Percentiles rank a stretch among this genome's conserved stretches.
These are phyloP conservation scores for Wallacemonas sp. DNA, from an alignment of 208 protist species.

Conservation along the genomic window DNA sequence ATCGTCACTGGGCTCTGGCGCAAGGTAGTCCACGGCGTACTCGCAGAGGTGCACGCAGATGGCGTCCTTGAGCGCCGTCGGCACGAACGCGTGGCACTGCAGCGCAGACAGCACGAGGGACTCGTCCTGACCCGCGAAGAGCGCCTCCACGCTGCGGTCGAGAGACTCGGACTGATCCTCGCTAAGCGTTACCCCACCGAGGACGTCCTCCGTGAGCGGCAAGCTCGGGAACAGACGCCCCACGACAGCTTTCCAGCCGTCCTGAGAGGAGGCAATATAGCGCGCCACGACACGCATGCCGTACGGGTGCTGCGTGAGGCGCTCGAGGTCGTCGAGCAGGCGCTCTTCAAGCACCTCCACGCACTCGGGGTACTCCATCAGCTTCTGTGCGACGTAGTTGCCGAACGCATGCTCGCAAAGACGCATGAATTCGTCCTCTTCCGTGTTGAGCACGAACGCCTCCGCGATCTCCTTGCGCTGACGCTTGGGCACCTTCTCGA, in stretches of 20 bases:
- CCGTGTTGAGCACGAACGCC: slow-evolving; percentile 75
- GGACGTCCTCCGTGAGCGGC: slow-evolving; percentile 12
- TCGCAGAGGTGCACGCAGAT: slow-evolving; percentile 75
- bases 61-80: slow-evolving; percentile 67
- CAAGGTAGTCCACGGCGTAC: slow-evolving; percentile 66
- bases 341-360: slow-evolving; percentile 56
- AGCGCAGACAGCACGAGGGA: slow-evolving; percentile 74
- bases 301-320: slow-evolving; percentile 54
- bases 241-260: slow-evolving; percentile 44
- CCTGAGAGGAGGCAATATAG: slow-evolving; percentile 49
- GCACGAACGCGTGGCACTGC: slow-evolving; percentile 58
- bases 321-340: slow-evolving; percentile 41
- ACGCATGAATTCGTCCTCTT: slow-evolving; percentile 70
- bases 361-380: slow-evolving; percentile 73
- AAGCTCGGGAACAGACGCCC: slow-evolving; percentile 34
- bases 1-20: background rate
- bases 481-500: slow-evolving; percentile 67
- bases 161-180: slow-evolving; percentile 34
- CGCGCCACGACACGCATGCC: slow-evolving; percentile 81
- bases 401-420: slow-evolving; percentile 84
- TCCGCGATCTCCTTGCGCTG: slow-evolving; percentile 87
- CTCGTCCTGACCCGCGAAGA: slow-evolving; percentile 53
- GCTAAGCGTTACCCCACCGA: slow-evolving; percentile 16
- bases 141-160: slow-evolving; percentile 30
- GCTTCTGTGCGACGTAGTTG: slow-evolving; percentile 86